A percentile compares a stretch with the other conserved stretches of the same genome.
Conservation (phyloP, 2,329 filamentous ascomycete genomes). For the Colletotrichum filicis region DNA sequence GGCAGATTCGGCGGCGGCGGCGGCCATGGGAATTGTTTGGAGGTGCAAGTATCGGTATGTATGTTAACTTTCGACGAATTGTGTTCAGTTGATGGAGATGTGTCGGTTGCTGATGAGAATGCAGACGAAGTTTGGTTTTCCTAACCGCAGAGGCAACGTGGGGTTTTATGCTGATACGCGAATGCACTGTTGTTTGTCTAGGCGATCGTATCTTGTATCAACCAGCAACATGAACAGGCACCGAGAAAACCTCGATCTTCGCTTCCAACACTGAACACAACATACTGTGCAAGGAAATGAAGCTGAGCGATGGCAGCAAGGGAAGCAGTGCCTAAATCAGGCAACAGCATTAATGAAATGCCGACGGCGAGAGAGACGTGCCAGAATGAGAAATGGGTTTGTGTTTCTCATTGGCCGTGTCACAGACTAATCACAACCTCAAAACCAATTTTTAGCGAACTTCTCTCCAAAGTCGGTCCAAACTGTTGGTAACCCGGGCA, state of each 20-base stretch:
- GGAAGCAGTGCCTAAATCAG: not conserved
- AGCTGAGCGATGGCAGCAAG: not conserved
- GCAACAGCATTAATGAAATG: not conserved
- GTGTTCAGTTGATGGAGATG: not conserved
- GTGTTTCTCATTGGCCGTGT: not conserved
- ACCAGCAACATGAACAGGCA: not conserved
- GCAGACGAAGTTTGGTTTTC: not conserved
- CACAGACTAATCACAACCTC: not conserved
- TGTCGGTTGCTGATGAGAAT: not conserved
- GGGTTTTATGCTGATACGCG: not conserved
- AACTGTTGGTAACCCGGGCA: not conserved
- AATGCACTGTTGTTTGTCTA: not conserved
- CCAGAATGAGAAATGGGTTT: not conserved
- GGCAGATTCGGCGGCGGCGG: not conserved
- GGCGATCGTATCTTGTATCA: not conserved
- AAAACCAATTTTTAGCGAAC: not conserved
- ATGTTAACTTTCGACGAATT: too few species aligned
- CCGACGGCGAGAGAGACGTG: not conserved
- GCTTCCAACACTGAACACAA: not conserved
- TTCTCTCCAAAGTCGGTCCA: not conserved
- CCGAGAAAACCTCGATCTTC: not conserved
- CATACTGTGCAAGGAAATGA: not conserved
- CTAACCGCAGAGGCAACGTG: not conserved
- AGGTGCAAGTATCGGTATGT: not conserved
- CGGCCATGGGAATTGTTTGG: slow-evolving; percentile 1